Evolutionary conservation across 371 early-diverging fungal species (phyloP).

Genomic region (Mortierella sp.): DNA sequence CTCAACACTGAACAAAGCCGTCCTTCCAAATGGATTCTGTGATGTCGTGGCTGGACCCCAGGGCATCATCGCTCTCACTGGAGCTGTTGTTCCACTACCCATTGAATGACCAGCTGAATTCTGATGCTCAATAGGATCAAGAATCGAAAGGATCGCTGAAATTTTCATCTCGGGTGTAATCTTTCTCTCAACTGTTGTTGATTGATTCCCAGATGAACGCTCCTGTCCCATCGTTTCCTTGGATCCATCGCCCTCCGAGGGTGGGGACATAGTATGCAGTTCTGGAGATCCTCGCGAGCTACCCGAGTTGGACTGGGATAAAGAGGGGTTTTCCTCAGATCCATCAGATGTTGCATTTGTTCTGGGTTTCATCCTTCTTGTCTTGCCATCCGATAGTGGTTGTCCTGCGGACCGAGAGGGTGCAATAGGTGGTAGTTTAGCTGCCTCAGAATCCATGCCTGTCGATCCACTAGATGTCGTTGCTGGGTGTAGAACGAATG

Average conservation of each 20-base stretch:
- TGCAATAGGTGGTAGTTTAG: slow-evolving; percentile 33
- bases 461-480: slow-evolving; percentile 42
- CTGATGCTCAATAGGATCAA: slow-evolving; percentile 13
- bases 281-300: slow-evolving; percentile 32
- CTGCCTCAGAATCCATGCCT: slow-evolving; percentile 20
- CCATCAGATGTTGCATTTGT: not conserved
- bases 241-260: not conserved
- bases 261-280: slow-evolving; percentile 20
- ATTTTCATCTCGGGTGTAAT: slow-evolving; percentile 54
- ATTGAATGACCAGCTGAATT: not conserved
- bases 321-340: slow-evolving; percentile 6
- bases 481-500: slow-evolving; percentile 58
- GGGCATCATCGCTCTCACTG: not conserved
- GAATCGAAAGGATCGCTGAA: slow-evolving; percentile 49
- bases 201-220: slow-evolving; percentile 11
- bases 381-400: not conserved
- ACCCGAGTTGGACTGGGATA: slow-evolving; percentile 10
- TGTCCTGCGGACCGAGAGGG: slow-evolving; percentile 18
- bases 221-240: not conserved
- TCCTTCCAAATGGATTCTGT: slow-evolving; percentile 79
- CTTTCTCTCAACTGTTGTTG: slow-evolving; percentile 20
- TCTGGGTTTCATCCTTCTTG: slow-evolving; percentile 12
- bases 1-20: slow-evolving; percentile 69
- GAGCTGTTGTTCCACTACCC: not conserved
- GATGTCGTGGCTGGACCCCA: slow-evolving; percentile 58